A percentile compares a stretch with the other conserved stretches of the same genome.
These are phyloP conservation scores for Phytophthora megakarya DNA, from an alignment of 352 stramenopile species.

Conservation along the genomic window DNA sequence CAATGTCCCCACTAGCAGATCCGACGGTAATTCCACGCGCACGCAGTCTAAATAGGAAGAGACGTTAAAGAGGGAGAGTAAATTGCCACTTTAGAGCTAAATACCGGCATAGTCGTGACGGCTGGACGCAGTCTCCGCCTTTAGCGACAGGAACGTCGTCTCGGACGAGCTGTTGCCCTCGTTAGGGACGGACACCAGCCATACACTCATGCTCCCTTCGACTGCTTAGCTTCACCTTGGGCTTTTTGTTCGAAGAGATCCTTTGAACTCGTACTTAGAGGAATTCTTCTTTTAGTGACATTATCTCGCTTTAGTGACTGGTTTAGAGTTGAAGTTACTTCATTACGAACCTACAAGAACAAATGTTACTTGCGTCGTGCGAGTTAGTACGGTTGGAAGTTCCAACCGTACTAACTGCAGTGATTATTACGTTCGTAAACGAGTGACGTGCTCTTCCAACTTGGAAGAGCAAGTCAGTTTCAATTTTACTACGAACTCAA, in stretches of 20 bases:
- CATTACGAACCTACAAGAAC: too few species aligned
- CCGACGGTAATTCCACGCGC: slow-evolving; percentile 91
- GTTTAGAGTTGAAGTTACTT: neutral
- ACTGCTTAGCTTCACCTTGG: slow-evolving; percentile 20
- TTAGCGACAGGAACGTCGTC: slow-evolving; percentile 86
- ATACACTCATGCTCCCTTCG: slow-evolving; percentile 52
- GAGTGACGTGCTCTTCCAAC: too few species aligned
- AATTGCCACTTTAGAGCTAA: neutral
- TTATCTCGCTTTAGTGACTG: slow-evolving; percentile 7
- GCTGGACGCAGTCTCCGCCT: slow-evolving; percentile 81
- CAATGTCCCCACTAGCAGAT: slow-evolving; percentile 96
- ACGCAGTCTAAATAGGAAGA: slow-evolving; percentile 57
- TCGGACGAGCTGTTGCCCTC: slow-evolving; percentile 81
- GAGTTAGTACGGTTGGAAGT: too few species aligned
- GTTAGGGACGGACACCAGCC: slow-evolving; percentile 87
- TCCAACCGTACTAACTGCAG: too few species aligned
- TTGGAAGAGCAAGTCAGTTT: too few species aligned
- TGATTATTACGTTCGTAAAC: too few species aligned
- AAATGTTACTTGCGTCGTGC: too few species aligned
- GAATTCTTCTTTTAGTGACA: too few species aligned
- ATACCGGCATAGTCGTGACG: slow-evolving; percentile 82
- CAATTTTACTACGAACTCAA: too few species aligned
- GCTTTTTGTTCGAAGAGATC: slow-evolving; percentile 29
- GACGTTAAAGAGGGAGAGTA: neutral
- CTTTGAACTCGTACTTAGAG: slow-evolving; percentile 29